phyloP scores from a whole-genome alignment of 768 basidiomycete species.

The Hygrophorus russula region DNA sequence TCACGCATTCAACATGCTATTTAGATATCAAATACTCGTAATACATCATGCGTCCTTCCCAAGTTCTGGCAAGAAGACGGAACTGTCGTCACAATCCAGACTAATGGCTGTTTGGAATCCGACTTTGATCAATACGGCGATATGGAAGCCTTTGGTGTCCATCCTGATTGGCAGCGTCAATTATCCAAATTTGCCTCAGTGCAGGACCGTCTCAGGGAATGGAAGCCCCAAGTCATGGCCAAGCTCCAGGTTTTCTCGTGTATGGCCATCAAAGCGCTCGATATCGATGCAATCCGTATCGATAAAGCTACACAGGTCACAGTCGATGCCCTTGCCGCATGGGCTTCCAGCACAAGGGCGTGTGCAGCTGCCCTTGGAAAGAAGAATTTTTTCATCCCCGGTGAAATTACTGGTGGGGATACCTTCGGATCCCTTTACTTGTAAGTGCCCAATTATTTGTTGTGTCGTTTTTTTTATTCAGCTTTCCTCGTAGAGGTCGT shows the following conservation, averaged over 20 bases:
- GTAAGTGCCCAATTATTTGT: constrained; percentile 29
- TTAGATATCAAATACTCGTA: constrained; percentile 59
- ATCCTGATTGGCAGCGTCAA: constrained; percentile 90
- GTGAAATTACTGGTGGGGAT: constrained; percentile 93
- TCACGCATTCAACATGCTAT: constrained; percentile 3
- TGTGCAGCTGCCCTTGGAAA: constrained; percentile 70
- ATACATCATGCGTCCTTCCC: constrained; percentile 65
- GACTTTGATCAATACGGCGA: constrained; percentile 96
- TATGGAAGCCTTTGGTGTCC: constrained; percentile 96
- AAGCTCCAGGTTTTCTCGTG: constrained; percentile 75
- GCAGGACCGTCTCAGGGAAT: constrained; percentile 91
- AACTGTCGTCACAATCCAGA: constrained; percentile 41
- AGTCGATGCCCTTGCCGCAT: constrained; percentile 65
- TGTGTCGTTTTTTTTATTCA: neutral
- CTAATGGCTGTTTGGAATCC: constrained; percentile 63
- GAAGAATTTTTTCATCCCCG: constrained; percentile 82
- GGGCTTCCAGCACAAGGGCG: constrained; percentile 61
- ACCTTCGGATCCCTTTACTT: constrained; percentile 80
- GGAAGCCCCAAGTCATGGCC: constrained; percentile 69
- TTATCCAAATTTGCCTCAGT: constrained; percentile 92
- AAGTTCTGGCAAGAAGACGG: constrained; percentile 76
- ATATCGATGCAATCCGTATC: constrained; percentile 90
- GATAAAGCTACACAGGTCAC: constrained; percentile 92
- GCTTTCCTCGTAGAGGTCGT: constrained; percentile 50
- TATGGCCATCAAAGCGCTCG: constrained; percentile 78